Evolutionary conservation across 306 rosid species (phyloP), one percentile per base, ranked within the genome.

Genomic region (Corylus heterophylla): DNA sequence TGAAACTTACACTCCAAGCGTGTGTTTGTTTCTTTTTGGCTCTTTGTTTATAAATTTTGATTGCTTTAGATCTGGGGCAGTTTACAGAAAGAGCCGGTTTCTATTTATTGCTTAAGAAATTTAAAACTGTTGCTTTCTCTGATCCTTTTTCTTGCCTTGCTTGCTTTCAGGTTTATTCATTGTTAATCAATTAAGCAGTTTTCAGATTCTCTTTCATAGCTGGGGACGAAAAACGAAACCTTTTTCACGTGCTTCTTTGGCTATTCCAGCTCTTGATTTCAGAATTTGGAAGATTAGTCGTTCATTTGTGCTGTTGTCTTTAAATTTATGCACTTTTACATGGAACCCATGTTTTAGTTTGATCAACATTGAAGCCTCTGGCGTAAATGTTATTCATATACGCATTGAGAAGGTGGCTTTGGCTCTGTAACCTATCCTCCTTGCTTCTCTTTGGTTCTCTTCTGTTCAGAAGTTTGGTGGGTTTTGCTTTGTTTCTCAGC

Each of bases 11-110:
- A 71, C 22, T 35, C 68, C 71, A 54, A 22, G 68, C 71, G 51
- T 55, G 11, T 31, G 73, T 42, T 74, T 72, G 50, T 55, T 52
- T 52, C 74, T 81, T 63, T 22, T 77, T 77, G 18, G 50, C 7
- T 3, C 3, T n/a, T 59, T 48, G 54, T 79, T 39, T 39, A 17
- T 72, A 27, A 66, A 67, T 48, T 79, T 83, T 76, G 78, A 78
- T 69, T 76, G 76, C 76, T 78, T 70, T 77, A 88, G 91, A 87
- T 92, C 91, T 84, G 77, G 76, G 78, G 35, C 73, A n/a, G 85
- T 75, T 84, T 67, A 35, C 76, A 12, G 78, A 14, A 39, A 59
- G 64, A 54, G 84, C 77, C 74, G 82, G 70, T 74, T 79, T 80
- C 69, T 85, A 73, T 80, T 70, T 62, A 54, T 44, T 82, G 63